Conservation (phyloP, 805 yeast species). For the Candida multigemmis region DNA sequence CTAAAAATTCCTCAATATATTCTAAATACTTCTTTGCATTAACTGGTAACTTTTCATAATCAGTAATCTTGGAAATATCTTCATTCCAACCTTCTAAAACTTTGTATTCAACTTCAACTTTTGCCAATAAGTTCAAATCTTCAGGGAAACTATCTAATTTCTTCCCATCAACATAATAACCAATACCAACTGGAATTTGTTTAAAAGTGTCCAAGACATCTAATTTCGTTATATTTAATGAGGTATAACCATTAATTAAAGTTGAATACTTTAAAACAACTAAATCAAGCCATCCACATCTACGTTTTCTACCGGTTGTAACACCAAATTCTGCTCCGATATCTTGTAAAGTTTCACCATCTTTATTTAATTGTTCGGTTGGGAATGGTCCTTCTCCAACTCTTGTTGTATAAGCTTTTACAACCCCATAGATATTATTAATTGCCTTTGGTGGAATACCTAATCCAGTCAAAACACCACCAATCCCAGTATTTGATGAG, state of each 20-base stretch:
- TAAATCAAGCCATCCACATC: constrained; percentile 98
- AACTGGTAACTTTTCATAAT: constrained; percentile 74
- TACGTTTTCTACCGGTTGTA: constrained; percentile 97
- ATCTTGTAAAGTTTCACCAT: constrained; percentile 78
- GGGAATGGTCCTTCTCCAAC: constrained; percentile 99
- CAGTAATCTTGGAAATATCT: constrained; percentile 65
- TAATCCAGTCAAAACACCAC: constrained; percentile 95
- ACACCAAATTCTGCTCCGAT: constrained; percentile 97
- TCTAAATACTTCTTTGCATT: constrained; percentile 79
- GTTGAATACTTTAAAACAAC: constrained; percentile 91
- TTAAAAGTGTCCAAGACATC: constrained; percentile 89
- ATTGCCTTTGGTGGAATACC: constrained; percentile 90
- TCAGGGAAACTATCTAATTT: constrained; percentile 80
- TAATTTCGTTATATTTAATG: constrained; percentile 87
- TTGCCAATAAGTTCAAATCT: constrained; percentile 71
- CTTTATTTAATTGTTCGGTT: constrained; percentile 84
- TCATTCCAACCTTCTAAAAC: constrained; percentile 92
- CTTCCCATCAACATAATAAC: constrained; percentile 75
- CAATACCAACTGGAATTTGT: constrained; percentile 82
- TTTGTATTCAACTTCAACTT: constrained; percentile 86
- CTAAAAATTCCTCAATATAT: constrained; percentile 77
- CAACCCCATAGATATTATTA: constrained; percentile 84
- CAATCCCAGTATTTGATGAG: constrained; percentile 91
- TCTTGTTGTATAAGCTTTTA: constrained; percentile 96
- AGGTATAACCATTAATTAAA: constrained; percentile 89